Base-by-base conservation (phyloP, 2,329 filamentous ascomycete genomes). In the Fusarium sp. region DNA sequence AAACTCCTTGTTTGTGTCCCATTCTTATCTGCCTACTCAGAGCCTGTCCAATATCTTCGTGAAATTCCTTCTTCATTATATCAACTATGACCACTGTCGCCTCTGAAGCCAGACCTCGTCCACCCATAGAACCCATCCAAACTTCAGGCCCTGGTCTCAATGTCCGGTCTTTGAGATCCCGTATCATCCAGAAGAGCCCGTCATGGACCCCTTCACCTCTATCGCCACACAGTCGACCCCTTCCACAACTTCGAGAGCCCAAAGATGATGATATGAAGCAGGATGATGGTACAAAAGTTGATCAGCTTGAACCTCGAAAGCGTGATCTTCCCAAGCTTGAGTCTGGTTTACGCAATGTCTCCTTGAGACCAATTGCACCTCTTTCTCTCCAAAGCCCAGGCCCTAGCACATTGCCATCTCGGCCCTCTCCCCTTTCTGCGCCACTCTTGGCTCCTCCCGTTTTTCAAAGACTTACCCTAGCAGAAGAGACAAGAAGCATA, bases 121-220 rank as follows among this genome's bases (percentile, higher is more conserved):
- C 75, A 8, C 39, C 64, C 18, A 77, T 79, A 58, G 65, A 73
- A 9, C 75, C 78, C 8, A 79, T 79, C 28, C 69, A 58, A 32
- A 79, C 77, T 32, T 68, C 69, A 4, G 67, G 66, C 8, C 65
- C 72, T 18, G 69, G 61, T 13, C 64, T 75, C n/a, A 61, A 48
- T 36, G 30, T 56, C n/a, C 69, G 62, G 32, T 61, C 69, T 22
- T 48, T 66, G 14, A 61, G 65, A 58, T 57, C 69, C 26, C 63
- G 68, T 14, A 61, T 68, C 47, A 39, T 67, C 14, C 72, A 73
- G 56, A 77, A 77, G 61, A 78, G 73, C 26, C 74, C 77, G 45
- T 66, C 57, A 41, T 77, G 73, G 77, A 65, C 58, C 17, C 51
- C 73, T 24, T 74, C 77, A 14, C 69, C 77, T 17, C 69, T 75